Evolutionary conservation across 2,329 filamentous ascomycete species (phyloP).

Genomic region (Graphium sp.): DNA sequence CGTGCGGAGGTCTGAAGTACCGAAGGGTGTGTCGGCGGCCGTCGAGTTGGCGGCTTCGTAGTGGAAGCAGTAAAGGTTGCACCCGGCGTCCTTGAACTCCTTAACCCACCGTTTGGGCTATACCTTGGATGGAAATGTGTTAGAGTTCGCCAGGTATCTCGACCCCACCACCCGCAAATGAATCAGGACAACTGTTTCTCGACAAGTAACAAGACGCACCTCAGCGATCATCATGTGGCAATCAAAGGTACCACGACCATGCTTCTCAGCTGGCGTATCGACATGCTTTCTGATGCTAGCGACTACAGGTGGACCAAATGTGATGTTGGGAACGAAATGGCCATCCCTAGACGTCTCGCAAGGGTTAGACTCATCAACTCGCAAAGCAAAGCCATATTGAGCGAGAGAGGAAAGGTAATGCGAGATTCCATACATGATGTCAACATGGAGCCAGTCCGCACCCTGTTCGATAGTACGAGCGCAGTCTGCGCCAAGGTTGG

Average conservation of each 20-base stretch:
- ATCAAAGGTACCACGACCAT: conserved; percentile 85
- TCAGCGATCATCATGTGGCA: conserved; percentile 99
- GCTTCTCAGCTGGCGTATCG: conserved; percentile 48
- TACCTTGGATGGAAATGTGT: no score
- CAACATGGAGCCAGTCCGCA: conserved; percentile 87
- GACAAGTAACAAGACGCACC: conserved; percentile 28
- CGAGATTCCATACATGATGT: conserved; percentile 52
- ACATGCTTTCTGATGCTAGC: conserved; percentile 85
- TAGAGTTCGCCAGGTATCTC: no score
- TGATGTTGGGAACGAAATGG: conserved; percentile 97
- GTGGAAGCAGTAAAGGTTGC: conserved; percentile 99
- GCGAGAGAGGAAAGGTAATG: not conserved
- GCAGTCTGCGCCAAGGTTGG: conserved; percentile 72
- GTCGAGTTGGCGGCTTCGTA: conserved; percentile 91
- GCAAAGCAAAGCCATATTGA: not conserved
- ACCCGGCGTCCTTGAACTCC: conserved; percentile 84
- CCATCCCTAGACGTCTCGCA: conserved; percentile 53
- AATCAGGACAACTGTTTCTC: not conserved
- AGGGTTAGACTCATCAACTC: not conserved
- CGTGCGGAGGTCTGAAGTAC: conserved; percentile 52
- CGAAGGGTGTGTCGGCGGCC: conserved; percentile 64
- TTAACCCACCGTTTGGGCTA: conserved; percentile 97
- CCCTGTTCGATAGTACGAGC: conserved; percentile 69
- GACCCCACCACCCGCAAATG: no score
- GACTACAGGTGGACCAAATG: conserved; percentile 87